phyloP scores from a whole-genome alignment of 73 alveolate species.

The Paramecium octaurelia region DNA sequence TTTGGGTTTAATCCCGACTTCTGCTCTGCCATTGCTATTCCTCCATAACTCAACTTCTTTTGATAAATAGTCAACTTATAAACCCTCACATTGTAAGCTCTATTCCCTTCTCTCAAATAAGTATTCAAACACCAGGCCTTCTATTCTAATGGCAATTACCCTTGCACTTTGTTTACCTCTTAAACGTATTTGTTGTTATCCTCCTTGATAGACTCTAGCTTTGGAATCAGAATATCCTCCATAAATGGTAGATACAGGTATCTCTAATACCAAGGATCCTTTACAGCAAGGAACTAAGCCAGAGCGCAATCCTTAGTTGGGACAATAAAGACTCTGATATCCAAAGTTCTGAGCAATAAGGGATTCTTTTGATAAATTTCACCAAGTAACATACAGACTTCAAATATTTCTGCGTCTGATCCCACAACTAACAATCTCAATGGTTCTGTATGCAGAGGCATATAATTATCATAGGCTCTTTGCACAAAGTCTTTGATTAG shows the following conservation, averaged over 20 bases:
- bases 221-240: slow-evolving; percentile 56
- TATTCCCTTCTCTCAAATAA: slow-evolving; percentile 59
- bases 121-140: slow-evolving; percentile 50
- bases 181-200: slow-evolving; percentile 30
- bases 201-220: slow-evolving; percentile 51
- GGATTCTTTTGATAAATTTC: slow-evolving; percentile 18
- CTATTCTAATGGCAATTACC: slow-evolving; percentile 29
- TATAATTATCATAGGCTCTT: slow-evolving; percentile 33
- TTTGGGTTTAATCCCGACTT: slow-evolving; percentile 18
- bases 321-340: slow-evolving; percentile 52
- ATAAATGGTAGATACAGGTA: slow-evolving; percentile 56
- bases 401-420: slow-evolving; percentile 43
- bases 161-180: background rate
- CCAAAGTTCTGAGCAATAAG: background rate
- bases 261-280: slow-evolving; percentile 62
- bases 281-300: slow-evolving; percentile 46
- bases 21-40: slow-evolving; percentile 20
- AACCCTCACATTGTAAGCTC: slow-evolving; percentile 61
- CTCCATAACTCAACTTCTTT: slow-evolving; percentile 11
- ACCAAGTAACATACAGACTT: slow-evolving; percentile 17
- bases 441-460: slow-evolving; percentile 54
- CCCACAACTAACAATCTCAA: slow-evolving; percentile 59
- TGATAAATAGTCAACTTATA: slow-evolving; percentile 25
- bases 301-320: slow-evolving; percentile 54
- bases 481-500: background rate